Conservation (phyloP, 768 basidiomycete genomes). For the Calocybe indica region DNA sequence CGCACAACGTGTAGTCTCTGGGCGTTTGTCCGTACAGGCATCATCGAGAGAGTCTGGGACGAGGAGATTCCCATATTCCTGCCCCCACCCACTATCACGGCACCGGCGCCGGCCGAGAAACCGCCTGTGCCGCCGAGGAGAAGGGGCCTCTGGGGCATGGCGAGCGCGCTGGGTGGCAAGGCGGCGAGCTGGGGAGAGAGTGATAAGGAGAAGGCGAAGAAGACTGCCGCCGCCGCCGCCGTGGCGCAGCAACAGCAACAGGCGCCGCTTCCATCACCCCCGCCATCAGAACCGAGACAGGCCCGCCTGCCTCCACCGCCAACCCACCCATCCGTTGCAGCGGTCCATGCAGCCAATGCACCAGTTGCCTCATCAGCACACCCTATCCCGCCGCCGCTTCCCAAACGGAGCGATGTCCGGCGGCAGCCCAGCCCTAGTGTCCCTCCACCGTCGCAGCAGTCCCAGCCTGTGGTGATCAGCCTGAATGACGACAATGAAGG, state of each 20-base stretch:
- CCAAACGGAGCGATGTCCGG: constrained; percentile 40
- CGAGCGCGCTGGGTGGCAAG: constrained; percentile 52
- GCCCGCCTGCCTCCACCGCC: constrained; percentile 26
- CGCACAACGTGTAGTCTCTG: constrained; percentile 87
- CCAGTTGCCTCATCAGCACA: constrained; percentile 3
- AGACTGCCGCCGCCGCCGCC: constrained; percentile 4
- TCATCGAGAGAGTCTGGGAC: constrained; percentile 87
- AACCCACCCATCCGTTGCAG: constrained; percentile 16
- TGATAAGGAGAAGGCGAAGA: constrained; percentile 32
- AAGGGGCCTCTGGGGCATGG: constrained; percentile 63
- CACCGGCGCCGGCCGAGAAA: constrained; percentile 25
- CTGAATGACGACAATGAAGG: no score
- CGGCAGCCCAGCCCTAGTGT: constrained; percentile 6
- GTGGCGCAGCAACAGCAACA: constrained; percentile 1
- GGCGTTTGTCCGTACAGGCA: constrained; percentile 77
- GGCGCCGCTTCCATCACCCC: constrained; percentile 1
- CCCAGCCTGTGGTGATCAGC: constrained; percentile 1
- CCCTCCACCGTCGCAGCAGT: constrained; percentile 10
- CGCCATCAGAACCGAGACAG: constrained; percentile 15
- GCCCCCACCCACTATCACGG: constrained; percentile 20
- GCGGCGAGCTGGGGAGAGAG: constrained; percentile 51
- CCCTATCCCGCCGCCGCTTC: constrained; percentile 40
- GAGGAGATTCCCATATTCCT: constrained; percentile 53
- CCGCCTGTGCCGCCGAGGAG: constrained; percentile 63
- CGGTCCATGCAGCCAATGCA: constrained; percentile 15